Base-by-base conservation (phyloP, 2,329 filamentous ascomycete species). In the Capronia epimyces region DNA sequence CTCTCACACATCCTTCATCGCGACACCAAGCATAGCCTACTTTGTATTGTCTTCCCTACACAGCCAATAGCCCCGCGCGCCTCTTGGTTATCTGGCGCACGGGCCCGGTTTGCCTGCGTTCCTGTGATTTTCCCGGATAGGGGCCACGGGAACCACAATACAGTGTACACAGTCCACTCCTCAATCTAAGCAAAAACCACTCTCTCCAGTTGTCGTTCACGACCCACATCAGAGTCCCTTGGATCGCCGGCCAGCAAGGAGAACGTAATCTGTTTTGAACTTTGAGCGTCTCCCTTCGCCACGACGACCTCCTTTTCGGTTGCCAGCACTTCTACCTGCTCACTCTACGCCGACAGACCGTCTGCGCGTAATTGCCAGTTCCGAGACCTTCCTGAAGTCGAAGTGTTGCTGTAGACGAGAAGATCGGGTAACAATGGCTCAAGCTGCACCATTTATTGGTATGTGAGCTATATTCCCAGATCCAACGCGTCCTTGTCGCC, bases 381-480 rank as follows among this genome's bases (percentile, higher is more conserved):
- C 7, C 34, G 18, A 18, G 6, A 37, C 34, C 20, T 18, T 5
- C 6, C 7, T 8, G 15, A 18, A 37, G 13, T 4, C n/a, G 34
- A 37, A 20, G 12, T 20, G 12, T 37, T 12, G 34, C 3, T 18
- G 7, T 9, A 20, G 12, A 37, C 20, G 8, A 7, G 15, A 8
- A 20, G 34, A 4, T 16, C 18, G 49, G 39, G 42, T 31, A 21
- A 48, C 44, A 41, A 57, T 57, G 54, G 54, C 54, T 46, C 50
- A 53, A 43, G 24, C 54, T 43, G 54, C 48, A 24, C 32, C 50
- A 13, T 18, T 51, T 25, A 37, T 46, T 36, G 54, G 54, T 57
- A 53, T 25, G 54, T 56, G 34, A 20, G n/a, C 15, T 5, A 12
- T 13, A 20, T 37, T 42, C 20, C 21, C 25, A 18, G 12, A 10